Evolutionary conservation across 768 basidiomycete species (phyloP).

Genomic region (Megacollybia marginata): DNA sequence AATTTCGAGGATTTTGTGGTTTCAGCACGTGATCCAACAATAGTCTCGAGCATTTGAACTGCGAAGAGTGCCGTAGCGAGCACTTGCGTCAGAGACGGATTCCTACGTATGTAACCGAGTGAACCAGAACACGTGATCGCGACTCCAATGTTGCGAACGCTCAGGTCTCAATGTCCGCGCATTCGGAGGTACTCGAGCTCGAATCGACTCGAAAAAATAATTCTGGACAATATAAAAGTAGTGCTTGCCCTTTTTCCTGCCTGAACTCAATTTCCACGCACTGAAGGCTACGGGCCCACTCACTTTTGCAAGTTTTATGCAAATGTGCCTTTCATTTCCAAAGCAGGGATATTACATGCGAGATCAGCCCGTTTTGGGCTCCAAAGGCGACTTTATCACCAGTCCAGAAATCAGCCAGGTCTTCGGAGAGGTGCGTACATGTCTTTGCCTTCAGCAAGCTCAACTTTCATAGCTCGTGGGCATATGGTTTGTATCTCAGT

Average conservation of each 20-base stretch:
- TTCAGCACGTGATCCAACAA: too few species aligned
- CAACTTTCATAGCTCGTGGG: constrained; percentile 61
- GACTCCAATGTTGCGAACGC: too few species aligned
- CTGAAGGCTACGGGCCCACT: constrained; percentile 84
- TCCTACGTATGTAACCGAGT: too few species aligned
- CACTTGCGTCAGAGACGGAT: too few species aligned
- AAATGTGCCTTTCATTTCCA: constrained; percentile 84
- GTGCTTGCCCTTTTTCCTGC: not conserved
- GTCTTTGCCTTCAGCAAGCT: not conserved
- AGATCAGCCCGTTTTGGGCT: constrained; percentile 72
- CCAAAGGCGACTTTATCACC: constrained; percentile 89
- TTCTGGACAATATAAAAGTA: constrained; percentile 1
- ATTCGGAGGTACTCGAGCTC: too few species aligned
- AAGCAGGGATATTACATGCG: constrained; percentile 91
- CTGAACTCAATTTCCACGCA: not conserved
- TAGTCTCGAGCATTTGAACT: too few species aligned
- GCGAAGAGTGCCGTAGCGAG: too few species aligned
- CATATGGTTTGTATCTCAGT: constrained; percentile 80
- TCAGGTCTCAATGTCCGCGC: too few species aligned
- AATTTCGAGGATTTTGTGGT: too few species aligned
- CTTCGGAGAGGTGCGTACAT: constrained; percentile 81
- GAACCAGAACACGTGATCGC: too few species aligned
- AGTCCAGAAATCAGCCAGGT: constrained; percentile 95
- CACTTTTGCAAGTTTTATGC: constrained; percentile 86
- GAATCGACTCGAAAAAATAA: not conserved